phyloP scores from a whole-genome alignment of 2,329 filamentous ascomycete species.

The Beauveria asiatica region DNA sequence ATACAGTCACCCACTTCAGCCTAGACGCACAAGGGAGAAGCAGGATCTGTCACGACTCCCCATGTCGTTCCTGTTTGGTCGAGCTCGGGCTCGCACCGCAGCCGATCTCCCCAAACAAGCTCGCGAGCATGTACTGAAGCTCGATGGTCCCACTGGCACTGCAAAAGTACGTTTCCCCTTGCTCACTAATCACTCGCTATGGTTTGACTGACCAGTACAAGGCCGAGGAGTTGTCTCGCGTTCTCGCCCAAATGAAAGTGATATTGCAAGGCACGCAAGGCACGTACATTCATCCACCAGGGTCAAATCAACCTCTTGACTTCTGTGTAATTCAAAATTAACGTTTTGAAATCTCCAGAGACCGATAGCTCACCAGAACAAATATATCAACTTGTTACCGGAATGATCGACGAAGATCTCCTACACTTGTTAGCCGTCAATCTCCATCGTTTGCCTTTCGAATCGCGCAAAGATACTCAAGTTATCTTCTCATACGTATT shows the following conservation, averaged over 20 bases:
- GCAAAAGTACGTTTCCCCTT: constrained; percentile 33
- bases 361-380: constrained; percentile 79
- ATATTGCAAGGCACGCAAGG: constrained; percentile 89
- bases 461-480: constrained; percentile 91
- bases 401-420: constrained; percentile 82
- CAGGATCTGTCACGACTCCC: neutral
- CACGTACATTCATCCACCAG: constrained; percentile 27
- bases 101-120: constrained; percentile 49
- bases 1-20: neutral
- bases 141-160: constrained; percentile 39
- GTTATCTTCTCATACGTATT: constrained; percentile 94
- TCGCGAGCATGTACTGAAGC: constrained; percentile 43
- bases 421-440: constrained; percentile 75
- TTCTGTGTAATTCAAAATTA: neutral
- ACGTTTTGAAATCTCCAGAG: constrained; percentile 43
- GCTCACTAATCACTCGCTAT: neutral
- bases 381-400: constrained; percentile 75
- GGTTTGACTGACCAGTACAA: constrained; percentile 27
- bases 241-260: constrained; percentile 84
- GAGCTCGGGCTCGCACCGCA: constrained; percentile 41
- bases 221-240: constrained; percentile 81
- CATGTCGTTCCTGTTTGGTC: constrained; percentile 51
- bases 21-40: neutral
- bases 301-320: no score
- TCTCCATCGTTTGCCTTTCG: constrained; percentile 83